Evolutionary conservation across 2,329 filamentous ascomycete genomes (phyloP).

Genomic region (Tolypocladium ovalisporum): DNA sequence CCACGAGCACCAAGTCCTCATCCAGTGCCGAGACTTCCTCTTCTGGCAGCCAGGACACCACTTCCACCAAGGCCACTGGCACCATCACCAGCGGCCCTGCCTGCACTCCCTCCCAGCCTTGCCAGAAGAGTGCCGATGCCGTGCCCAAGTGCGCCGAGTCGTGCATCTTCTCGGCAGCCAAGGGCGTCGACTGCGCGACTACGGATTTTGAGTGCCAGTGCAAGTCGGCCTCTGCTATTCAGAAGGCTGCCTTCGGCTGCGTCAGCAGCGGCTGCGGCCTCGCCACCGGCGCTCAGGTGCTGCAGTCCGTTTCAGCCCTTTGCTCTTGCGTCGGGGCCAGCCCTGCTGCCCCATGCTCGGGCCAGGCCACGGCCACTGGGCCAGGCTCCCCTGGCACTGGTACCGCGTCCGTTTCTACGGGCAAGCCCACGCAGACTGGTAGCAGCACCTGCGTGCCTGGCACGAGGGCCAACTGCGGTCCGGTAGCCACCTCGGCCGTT

Average conservation of each 20-base stretch:
- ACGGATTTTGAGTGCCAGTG: conserved; percentile 15
- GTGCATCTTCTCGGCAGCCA: conserved; percentile 15
- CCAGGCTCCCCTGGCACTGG: background rate
- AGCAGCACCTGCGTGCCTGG: conserved; percentile 5
- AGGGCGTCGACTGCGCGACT: conserved; percentile 9
- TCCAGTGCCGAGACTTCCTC: background rate
- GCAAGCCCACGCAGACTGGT: background rate
- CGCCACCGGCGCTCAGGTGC: conserved; percentile 5
- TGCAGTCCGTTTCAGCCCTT: conserved; percentile 9
- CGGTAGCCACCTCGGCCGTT: conserved; percentile 14
- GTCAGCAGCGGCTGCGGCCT: conserved; percentile 11
- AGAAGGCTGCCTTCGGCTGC: conserved; percentile 9
- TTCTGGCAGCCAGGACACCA: background rate
- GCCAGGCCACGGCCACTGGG: background rate
- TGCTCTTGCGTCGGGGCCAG: conserved; percentile 13
- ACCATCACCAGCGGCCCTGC: background rate
- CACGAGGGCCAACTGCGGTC: conserved; percentile 10
- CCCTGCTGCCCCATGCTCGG: conserved; percentile 6
- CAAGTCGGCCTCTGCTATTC: conserved; percentile 10
- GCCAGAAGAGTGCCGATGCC: conserved; percentile 12
- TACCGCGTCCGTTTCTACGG: background rate
- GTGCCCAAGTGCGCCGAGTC: conserved; percentile 11
- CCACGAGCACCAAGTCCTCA: background rate
- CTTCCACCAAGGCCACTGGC: background rate
- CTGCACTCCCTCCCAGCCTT: conserved; percentile 5